Conservation (phyloP, 345 rosid genomes). For the Salix suchowensis region DNA sequence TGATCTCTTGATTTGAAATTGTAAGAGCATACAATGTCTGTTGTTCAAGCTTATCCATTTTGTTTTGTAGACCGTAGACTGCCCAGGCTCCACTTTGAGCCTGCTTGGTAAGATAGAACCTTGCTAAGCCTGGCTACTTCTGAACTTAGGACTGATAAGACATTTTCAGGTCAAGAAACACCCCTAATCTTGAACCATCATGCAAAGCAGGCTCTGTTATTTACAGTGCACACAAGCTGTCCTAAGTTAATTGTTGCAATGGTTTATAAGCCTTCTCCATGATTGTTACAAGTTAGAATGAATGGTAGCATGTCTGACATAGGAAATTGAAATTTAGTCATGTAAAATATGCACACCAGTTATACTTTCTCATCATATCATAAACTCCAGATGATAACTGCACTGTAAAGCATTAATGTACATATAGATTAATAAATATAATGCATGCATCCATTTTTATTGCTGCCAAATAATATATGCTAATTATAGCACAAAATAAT, state of each 20-base stretch:
- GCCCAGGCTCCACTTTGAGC: not conserved
- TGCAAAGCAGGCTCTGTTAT: not conserved
- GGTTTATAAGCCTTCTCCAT: not conserved
- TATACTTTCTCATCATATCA: not conserved
- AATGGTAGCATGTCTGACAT: not conserved
- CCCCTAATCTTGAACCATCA: not conserved
- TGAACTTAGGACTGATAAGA: not conserved
- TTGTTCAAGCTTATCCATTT: not conserved
- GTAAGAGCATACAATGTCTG: not conserved
- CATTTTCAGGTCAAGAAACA: not conserved
- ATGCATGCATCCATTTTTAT: no score
- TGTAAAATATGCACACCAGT: not conserved
- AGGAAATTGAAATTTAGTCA: not conserved
- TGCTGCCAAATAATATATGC: no score
- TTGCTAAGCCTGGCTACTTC: not conserved
- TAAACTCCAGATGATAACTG: not conserved
- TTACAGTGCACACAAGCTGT: not conserved
- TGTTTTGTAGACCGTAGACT: not conserved
- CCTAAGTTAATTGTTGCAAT: no score
- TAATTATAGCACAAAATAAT: no score
- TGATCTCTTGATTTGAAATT: not conserved
- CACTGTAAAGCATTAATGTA: not conserved
- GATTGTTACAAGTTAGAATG: not conserved
- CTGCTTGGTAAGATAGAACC: not conserved
- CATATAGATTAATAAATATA: no score